A percentile compares a stretch with the other conserved stretches of the same genome.
Conservation (phyloP, 768 basidiomycete species). For the Lactarius akahatsu region DNA sequence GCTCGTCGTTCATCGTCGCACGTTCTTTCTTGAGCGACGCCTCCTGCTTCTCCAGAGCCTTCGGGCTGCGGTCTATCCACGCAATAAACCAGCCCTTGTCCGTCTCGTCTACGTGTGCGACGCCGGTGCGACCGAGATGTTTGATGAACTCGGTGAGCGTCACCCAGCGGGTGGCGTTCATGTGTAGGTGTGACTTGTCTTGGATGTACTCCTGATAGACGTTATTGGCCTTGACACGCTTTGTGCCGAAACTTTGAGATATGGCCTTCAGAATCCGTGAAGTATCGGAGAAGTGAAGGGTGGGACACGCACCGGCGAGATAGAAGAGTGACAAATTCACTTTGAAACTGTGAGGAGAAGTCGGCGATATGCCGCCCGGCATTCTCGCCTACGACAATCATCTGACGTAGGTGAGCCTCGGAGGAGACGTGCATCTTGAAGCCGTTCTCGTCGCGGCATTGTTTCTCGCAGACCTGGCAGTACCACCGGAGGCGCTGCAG, state of each 20-base stretch:
- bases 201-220: conserved; percentile 98
- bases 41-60: conserved; percentile 90
- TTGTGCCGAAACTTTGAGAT: conserved; percentile 75
- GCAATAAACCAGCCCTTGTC: conserved; percentile 98
- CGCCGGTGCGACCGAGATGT: conserved; percentile 79
- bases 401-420: conserved; percentile 90
- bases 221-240: conserved; percentile 89
- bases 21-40: conserved; percentile 90
- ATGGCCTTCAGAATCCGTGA: conserved; percentile 11
- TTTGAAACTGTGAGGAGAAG: conserved; percentile 86
- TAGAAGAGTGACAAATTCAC: conserved; percentile 87
- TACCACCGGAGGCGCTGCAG: conserved; percentile 96
- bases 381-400: conserved; percentile 95
- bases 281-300: conserved; percentile 8
- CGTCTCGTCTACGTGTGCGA: conserved; percentile 94
- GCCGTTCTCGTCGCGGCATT: conserved; percentile 98
- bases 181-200: conserved; percentile 92
- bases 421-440: conserved; percentile 94
- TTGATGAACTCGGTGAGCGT: conserved; percentile 96
- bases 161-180: conserved; percentile 98
- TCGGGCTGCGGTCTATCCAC: conserved; percentile 97
- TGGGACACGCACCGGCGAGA: conserved; percentile 63
- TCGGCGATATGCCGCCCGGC: conserved; percentile 90
- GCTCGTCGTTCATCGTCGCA: conserved; percentile 88
- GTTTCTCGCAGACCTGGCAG: conserved; percentile 99